phyloP scores from a whole-genome alignment of 768 basidiomycete genomes.

The Rhizopogon vinicolor region DNA sequence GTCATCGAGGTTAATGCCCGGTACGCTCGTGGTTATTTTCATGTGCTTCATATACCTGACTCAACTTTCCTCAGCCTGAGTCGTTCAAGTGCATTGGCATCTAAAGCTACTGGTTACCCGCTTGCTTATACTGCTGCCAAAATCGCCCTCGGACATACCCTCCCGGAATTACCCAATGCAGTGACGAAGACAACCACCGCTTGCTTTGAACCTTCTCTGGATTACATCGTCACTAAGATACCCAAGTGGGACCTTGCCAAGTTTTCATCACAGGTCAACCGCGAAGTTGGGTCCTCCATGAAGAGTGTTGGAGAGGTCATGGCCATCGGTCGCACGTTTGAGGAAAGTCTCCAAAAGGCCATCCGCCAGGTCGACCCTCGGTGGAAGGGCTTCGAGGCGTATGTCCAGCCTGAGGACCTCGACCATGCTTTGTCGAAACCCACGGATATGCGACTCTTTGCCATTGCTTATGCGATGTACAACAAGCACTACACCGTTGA shows the following conservation, averaged over 20 bases:
- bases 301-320: conserved; percentile 99
- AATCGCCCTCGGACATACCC: conserved; percentile 94
- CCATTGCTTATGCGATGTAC: conserved; percentile 97
- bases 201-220: conserved; percentile 97
- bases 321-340: conserved; percentile 99
- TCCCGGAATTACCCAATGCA: conserved; percentile 96
- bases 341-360: conserved; percentile 97
- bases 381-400: conserved; percentile 97
- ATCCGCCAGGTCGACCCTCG: conserved; percentile 96
- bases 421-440: conserved; percentile 76
- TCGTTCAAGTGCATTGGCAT: conserved; percentile 92
- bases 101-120: conserved; percentile 98
- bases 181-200: conserved; percentile 99
- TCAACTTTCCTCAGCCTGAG: conserved; percentile 43
- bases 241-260: conserved; percentile 99
- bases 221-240: conserved; percentile 99
- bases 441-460: conserved; percentile 95
- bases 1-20: conserved; percentile 98
- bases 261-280: conserved; percentile 90
- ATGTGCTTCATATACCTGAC: background rate
- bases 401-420: conserved; percentile 81
- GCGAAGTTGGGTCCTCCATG: conserved; percentile 96
- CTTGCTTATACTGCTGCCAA: conserved; percentile 99
- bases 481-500: conserved; percentile 90
- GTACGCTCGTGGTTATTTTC: conserved; percentile 27